phyloP scores from a whole-genome alignment of 2,329 filamentous ascomycete genomes.

The Fusarium gaditjirri region DNA sequence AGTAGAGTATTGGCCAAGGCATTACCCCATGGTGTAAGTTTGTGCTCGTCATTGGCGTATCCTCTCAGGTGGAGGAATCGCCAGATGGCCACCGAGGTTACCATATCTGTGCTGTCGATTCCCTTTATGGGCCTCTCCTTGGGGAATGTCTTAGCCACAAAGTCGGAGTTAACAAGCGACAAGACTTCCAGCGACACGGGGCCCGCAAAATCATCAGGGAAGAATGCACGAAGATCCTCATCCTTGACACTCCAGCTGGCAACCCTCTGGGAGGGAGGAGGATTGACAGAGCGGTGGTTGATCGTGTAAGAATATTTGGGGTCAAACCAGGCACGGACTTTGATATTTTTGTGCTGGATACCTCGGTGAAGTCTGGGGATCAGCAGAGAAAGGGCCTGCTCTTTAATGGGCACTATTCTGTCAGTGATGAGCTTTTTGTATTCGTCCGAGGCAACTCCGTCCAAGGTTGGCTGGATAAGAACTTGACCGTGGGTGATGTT shows the following conservation, averaged over 20 bases:
- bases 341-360: constrained; percentile 82
- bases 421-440: constrained; percentile 83
- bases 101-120: constrained; percentile 73
- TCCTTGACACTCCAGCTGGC: constrained; percentile 80
- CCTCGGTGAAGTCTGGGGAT: constrained; percentile 84
- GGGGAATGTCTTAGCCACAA: constrained; percentile 74
- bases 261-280: constrained; percentile 59
- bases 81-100: constrained; percentile 81
- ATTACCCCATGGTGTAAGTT: constrained; percentile 85
- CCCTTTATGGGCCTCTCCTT: constrained; percentile 68
- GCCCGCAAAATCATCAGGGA: constrained; percentile 55
- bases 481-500: constrained; percentile 85
- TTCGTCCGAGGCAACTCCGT: constrained; percentile 80
- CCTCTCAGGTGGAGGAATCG: constrained; percentile 89
- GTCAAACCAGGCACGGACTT: constrained; percentile 86
- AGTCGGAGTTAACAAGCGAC: constrained; percentile 74
- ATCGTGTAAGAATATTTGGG: constrained; percentile 74
- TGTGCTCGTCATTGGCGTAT: constrained; percentile 82
- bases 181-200: constrained; percentile 69
- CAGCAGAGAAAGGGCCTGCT: constrained; percentile 80
- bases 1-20: constrained; percentile 78
- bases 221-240: constrained; percentile 60
- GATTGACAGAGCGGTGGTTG: constrained; percentile 64
- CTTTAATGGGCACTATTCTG: constrained; percentile 78
- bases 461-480: constrained; percentile 82